Evolutionary conservation across 2,329 filamentous ascomycete species (phyloP).

Genomic region (Fragosphaeria purpurea): DNA sequence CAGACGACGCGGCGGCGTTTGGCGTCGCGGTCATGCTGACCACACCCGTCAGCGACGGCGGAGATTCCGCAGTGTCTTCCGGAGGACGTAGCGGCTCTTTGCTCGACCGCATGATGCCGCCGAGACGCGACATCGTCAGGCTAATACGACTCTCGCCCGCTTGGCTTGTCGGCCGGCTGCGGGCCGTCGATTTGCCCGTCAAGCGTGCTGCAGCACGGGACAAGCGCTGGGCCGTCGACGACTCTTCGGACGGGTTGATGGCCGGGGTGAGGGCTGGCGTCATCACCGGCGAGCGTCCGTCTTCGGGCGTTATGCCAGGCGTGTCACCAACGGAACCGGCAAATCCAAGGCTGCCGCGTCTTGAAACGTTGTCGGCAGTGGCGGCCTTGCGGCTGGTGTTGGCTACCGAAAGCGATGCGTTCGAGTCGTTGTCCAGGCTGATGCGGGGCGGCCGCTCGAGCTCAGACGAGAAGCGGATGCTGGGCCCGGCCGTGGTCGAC

Average conservation of each 20-base stretch:
- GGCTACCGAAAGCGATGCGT: conserved; percentile 11
- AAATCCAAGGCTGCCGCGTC: conserved; percentile 41
- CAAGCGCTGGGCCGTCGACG: conserved; percentile 38
- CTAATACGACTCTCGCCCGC: conserved; percentile 49
- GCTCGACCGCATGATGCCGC: conserved; percentile 40
- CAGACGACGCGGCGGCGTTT: too few relatives aligned
- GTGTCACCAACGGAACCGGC: conserved; percentile 31
- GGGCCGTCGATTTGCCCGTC: conserved; percentile 25
- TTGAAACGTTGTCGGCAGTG: conserved; percentile 21
- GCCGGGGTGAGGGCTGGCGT: conserved; percentile 33
- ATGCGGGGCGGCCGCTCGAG: conserved; percentile 38
- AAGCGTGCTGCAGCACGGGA: conserved; percentile 50
- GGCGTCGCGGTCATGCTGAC: conserved; percentile 15
- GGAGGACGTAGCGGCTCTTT: conserved; percentile 35
- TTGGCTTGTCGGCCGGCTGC: conserved; percentile 49
- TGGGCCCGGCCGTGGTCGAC: conserved; percentile 31
- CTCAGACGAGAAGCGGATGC: conserved; percentile 47
- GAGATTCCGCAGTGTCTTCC: conserved; percentile 9
- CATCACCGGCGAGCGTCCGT: conserved; percentile 15
- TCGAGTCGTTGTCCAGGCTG: conserved; percentile 34
- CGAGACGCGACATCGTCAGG: conserved; percentile 46
- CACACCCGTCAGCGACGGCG: not conserved
- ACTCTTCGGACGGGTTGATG: conserved; percentile 32
- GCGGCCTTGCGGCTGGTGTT: conserved; percentile 20
- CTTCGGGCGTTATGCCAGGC: conserved; percentile 26